Conservation (phyloP, 352 stramenopile species). For the Thalassiosira hispida region DNA sequence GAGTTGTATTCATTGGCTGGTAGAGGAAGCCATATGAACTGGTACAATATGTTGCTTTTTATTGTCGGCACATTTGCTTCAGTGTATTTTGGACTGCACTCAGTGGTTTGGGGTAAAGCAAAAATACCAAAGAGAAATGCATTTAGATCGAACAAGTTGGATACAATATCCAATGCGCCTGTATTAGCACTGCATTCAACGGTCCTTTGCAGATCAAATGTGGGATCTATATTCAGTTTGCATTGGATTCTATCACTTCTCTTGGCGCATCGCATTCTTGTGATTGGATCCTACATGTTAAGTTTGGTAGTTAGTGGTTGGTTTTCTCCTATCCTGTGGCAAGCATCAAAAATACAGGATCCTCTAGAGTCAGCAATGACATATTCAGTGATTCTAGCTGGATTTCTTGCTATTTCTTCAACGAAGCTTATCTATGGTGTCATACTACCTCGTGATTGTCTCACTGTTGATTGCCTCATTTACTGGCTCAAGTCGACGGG, state of each 20-base stretch:
- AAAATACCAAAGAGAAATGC: not conserved
- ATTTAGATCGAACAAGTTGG: not conserved
- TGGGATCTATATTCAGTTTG: not conserved
- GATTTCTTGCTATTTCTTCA: not conserved
- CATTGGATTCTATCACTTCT: slow-evolving; percentile 5
- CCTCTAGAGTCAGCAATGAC: not conserved
- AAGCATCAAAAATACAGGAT: not conserved
- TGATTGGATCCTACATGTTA: not conserved
- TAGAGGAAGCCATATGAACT: not conserved
- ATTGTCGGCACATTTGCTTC: not conserved
- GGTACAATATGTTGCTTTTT: not conserved
- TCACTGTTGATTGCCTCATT: not conserved
- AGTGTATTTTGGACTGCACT: not conserved
- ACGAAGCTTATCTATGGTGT: not conserved
- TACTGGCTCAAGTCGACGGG: not conserved
- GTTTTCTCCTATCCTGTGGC: not conserved
- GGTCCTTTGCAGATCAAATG: not conserved
- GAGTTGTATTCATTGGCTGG: not conserved
- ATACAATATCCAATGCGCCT: not conserved
- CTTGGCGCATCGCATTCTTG: not conserved
- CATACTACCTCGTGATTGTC: not conserved
- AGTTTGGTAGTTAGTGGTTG: not conserved
- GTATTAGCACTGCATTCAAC: slow-evolving; percentile 1
- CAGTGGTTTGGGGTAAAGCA: not conserved
- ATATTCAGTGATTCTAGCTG: not conserved